Percentiles rank a stretch among this genome's conserved stretches.
These are phyloP conservation scores for maize (Zea mays) DNA, from an alignment of 176 grass and related monocot genomes.

Conservation along the genomic window DNA sequence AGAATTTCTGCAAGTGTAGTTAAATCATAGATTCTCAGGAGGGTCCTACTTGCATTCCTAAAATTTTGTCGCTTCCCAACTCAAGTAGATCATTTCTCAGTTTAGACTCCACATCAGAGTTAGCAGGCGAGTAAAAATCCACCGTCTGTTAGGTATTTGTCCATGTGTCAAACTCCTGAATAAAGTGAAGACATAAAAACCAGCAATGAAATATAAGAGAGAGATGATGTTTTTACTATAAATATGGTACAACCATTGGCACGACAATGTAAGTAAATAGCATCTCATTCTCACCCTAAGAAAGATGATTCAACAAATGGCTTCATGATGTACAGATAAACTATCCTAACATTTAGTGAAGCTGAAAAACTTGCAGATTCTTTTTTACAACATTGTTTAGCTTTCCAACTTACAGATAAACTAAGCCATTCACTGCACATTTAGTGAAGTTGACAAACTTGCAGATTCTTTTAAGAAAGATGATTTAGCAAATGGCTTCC, in stretches of 20 bases:
- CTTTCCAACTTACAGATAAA: too few species aligned
- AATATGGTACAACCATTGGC: conserved; percentile 15
- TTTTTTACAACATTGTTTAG: too few species aligned
- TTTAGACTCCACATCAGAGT: conserved; percentile 82
- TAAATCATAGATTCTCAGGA: conserved; percentile 2
- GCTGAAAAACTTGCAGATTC: conserved; percentile 66
- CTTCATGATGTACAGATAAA: too few species aligned
- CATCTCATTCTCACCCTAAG: conserved; percentile 67
- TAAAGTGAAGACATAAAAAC: conserved; percentile 28
- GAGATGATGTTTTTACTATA: conserved; percentile 22
- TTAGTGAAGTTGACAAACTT: too few species aligned
- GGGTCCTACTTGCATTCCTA: conserved; percentile 79
- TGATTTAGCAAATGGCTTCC: too few species aligned
- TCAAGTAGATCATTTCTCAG: too few species aligned
- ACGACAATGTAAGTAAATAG: conserved; percentile 12
- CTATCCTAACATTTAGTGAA: conserved; percentile 76
- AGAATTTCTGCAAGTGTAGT: not conserved
- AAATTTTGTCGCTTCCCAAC: too few species aligned
- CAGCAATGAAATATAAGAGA: conserved; percentile 19
- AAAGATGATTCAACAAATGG: conserved; percentile 92
- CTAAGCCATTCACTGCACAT: too few species aligned
- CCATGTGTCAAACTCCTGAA: conserved; percentile 50
- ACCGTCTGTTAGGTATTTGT: conserved; percentile 43
- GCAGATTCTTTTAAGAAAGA: too few species aligned
- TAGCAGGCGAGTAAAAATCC: conserved; percentile 83